Evolutionary conservation across 2,329 filamentous ascomycete species (phyloP).

Genomic region (Ceratocystis colombiana): DNA sequence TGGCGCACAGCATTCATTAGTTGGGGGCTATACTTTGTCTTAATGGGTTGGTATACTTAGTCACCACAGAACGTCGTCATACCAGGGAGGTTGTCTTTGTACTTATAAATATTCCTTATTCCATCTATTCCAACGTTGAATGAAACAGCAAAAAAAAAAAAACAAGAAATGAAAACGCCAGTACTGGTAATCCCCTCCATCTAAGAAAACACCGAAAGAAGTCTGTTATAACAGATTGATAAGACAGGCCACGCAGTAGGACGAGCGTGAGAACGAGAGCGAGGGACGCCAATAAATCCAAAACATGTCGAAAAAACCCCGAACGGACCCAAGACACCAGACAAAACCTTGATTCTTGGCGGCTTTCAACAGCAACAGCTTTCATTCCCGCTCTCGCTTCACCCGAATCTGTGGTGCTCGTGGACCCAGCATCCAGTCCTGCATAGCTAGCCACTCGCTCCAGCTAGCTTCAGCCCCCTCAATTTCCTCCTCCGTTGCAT

Average conservation of each 20-base stretch:
- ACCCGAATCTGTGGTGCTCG: constrained; percentile 44
- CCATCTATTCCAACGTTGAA: constrained; percentile 2
- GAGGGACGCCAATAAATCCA: constrained; percentile 1
- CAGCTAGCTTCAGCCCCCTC: constrained; percentile 71
- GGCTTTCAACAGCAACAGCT: neutral
- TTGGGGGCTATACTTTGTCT: neutral
- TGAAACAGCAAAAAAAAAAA: neutral
- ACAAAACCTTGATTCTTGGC: neutral
- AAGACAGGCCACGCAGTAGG: neutral
- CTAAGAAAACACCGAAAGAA: constrained; percentile 9
- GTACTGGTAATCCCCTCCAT: neutral
- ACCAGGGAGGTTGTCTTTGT: neutral
- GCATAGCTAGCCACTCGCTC: constrained; percentile 94
- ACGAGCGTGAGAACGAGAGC: neutral
- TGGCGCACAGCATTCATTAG: neutral
- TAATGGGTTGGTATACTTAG: constrained; percentile 1
- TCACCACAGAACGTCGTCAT: constrained; percentile 2
- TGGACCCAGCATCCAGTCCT: constrained; percentile 96
- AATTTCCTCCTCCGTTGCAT: constrained; percentile 69
- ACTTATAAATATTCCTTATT: constrained; percentile 11
- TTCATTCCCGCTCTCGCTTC: constrained; percentile 19
- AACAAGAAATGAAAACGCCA: neutral
- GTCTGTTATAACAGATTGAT: neutral
- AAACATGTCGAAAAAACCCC: neutral
- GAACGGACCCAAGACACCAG: neutral